Conservation (phyloP, 164 flowering plant species). For the Chimonanthus praecox region DNA sequence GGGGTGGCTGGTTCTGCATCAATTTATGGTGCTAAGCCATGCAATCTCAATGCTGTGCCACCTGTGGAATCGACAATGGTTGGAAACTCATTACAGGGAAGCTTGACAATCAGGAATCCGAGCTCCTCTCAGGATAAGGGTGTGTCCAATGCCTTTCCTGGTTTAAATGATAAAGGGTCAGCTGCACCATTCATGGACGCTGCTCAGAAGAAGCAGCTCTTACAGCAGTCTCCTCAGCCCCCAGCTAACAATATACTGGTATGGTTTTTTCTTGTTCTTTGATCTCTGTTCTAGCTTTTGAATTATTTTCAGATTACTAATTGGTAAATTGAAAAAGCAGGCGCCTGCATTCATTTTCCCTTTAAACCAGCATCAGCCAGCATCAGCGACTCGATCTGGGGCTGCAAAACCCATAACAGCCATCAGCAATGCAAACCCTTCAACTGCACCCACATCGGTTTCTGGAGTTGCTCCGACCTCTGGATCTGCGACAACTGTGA, state of each 20-base stretch:
- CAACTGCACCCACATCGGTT: slow-evolving; percentile 33
- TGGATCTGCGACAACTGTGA: slow-evolving; percentile 50
- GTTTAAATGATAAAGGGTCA: slow-evolving; percentile 52
- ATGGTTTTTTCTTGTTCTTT: slow-evolving; percentile 6
- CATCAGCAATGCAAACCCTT: slow-evolving; percentile 17
- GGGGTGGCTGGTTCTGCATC: slow-evolving; percentile 61
- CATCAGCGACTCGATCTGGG: slow-evolving; percentile 37
- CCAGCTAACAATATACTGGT: slow-evolving; percentile 71
- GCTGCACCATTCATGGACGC: slow-evolving; percentile 25
- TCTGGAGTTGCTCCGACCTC: slow-evolving; percentile 24
- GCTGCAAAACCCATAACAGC: slow-evolving; percentile 36
- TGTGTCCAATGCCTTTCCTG: slow-evolving; percentile 18
- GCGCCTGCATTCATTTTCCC: slow-evolving; percentile 85
- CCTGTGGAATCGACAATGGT: slow-evolving; percentile 35
- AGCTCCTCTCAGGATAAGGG: slow-evolving; percentile 55
- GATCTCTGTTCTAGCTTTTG: not conserved
- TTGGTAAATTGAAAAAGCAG: slow-evolving; percentile 30
- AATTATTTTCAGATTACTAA: not conserved
- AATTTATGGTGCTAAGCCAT: slow-evolving; percentile 60
- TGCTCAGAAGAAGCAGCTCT: slow-evolving; percentile 41
- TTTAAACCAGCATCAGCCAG: slow-evolving; percentile 73
- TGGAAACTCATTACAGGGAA: slow-evolving; percentile 34
- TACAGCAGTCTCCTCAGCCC: slow-evolving; percentile 61
- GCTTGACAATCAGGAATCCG: slow-evolving; percentile 32
- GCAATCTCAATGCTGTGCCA: slow-evolving; percentile 60